Conservation (phyloP, 73 alveolate species). For the Paramecium sonneborni region DNA sequence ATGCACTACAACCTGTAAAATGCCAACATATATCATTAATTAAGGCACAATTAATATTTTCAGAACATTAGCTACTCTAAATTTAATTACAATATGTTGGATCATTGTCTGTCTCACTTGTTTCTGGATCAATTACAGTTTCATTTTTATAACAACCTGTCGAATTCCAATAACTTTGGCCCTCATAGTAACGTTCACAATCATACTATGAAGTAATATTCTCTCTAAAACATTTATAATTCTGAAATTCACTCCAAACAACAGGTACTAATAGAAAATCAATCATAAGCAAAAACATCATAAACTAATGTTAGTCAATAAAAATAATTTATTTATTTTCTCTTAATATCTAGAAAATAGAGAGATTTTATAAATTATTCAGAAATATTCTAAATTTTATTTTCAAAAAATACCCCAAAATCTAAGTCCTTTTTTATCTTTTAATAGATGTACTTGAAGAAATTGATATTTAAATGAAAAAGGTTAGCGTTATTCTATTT, state of each 20-base stretch:
- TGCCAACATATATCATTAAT: neutral
- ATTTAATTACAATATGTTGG: neutral
- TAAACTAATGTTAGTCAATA: too few species aligned
- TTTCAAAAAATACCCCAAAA: too few species aligned
- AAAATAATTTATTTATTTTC: neutral
- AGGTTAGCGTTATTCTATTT: too few species aligned
- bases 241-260: neutral
- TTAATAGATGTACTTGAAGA: too few species aligned
- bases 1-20: constrained; percentile 28
- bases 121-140: neutral
- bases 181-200: neutral
- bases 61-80: neutral
- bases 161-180: neutral
- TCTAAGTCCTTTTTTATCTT: too few species aligned
- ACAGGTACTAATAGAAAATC: neutral
- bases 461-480: too few species aligned
- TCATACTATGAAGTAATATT: neutral
- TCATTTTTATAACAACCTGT: neutral
- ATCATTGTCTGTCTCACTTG: neutral
- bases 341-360: too few species aligned
- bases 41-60: neutral
- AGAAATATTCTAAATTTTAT: too few species aligned
- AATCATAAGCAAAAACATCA: neutral
- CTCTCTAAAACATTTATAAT: neutral
- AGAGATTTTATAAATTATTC: too few species aligned